phyloP scores from a whole-genome alignment of 208 protist genomes.

The Trichomonas tenax region DNA sequence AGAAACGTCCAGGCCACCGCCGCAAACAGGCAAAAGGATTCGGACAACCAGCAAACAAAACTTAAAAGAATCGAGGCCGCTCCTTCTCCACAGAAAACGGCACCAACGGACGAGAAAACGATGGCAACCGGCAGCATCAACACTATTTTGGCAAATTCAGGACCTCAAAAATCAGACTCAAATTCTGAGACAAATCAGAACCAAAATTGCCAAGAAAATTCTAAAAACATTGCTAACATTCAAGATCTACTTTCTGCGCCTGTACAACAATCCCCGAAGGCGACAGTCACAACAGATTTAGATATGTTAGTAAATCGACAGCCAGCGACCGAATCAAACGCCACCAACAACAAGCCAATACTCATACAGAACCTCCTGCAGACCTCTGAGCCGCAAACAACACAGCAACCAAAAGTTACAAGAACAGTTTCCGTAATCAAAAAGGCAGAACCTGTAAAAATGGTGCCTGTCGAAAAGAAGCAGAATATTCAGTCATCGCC shows the following conservation, averaged over 20 bases:
- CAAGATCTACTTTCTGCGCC: background rate
- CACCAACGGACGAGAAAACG: background rate
- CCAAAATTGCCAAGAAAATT: background rate
- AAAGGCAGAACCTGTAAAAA: background rate
- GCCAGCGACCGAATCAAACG: background rate
- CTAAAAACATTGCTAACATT: background rate
- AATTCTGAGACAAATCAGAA: background rate
- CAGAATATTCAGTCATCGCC: background rate
- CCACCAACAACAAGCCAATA: background rate
- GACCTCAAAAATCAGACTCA: background rate
- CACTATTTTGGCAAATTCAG: background rate
- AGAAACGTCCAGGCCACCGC: background rate
- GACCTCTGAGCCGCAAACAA: background rate
- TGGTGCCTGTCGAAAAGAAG: background rate
- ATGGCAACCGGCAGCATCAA: background rate
- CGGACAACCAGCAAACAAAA: background rate
- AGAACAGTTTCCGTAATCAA: background rate
- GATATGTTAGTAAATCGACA: background rate
- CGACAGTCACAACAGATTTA: background rate
- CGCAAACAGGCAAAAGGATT: background rate
- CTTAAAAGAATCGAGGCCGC: background rate
- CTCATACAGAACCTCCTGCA: background rate
- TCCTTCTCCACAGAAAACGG: background rate
- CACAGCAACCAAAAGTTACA: background rate
- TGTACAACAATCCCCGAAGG: background rate